phyloP scores from a whole-genome alignment of 805 yeast species.

The Candida taoyuanica region DNA sequence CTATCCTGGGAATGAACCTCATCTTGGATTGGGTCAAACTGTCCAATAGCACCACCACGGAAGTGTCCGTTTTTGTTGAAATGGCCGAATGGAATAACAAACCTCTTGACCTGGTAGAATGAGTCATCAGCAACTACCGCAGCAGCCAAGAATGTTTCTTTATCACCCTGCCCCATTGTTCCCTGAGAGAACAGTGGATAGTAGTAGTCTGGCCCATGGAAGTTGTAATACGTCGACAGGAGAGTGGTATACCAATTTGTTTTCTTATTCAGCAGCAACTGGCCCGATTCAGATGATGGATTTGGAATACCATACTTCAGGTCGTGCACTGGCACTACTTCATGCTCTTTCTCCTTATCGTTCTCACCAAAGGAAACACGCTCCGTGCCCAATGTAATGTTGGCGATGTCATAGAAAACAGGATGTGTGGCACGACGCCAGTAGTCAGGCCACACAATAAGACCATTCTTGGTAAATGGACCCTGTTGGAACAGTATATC shows the following conservation, averaged over 20 bases:
- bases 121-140: conserved; percentile 44
- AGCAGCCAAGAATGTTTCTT: conserved; percentile 67
- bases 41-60: conserved; percentile 70
- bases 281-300: conserved; percentile 67
- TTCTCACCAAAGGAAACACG: conserved; percentile 18
- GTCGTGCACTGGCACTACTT: conserved; percentile 41
- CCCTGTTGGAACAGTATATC: conserved; percentile 49
- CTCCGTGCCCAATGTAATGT: conserved; percentile 38
- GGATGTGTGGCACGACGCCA: conserved; percentile 82
- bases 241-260: conserved; percentile 53
- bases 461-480: conserved; percentile 45
- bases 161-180: conserved; percentile 72
- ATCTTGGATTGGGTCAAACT: conserved; percentile 60
- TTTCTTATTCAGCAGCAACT: conserved; percentile 53
- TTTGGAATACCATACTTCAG: conserved; percentile 58
- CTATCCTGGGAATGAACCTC: conserved; percentile 23
- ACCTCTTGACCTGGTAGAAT: conserved; percentile 44
- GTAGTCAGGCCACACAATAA: conserved; percentile 75
- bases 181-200: conserved; percentile 70
- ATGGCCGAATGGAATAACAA: conserved; percentile 38
- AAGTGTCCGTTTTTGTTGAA: conserved; percentile 31
- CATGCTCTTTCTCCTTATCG: conserved; percentile 21
- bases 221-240: conserved; percentile 59
- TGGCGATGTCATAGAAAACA: conserved; percentile 59
- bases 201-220: conserved; percentile 58